These are phyloP conservation scores for Thuja plicata DNA, from an alignment of 83 land plant genomes.

Conservation along the genomic window DNA sequence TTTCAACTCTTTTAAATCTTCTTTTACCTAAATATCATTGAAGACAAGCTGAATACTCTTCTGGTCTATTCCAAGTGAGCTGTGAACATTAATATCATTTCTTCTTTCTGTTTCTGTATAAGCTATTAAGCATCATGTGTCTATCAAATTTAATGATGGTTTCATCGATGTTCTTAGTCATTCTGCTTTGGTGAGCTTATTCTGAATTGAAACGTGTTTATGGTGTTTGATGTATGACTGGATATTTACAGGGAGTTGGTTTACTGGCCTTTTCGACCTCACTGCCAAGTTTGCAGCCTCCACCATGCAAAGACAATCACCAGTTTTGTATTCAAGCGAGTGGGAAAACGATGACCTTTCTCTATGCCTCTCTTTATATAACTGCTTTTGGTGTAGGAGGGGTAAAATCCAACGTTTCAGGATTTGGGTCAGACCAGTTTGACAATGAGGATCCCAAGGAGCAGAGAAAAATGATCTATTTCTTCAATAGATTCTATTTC, in stretches of 20 bases:
- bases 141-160: too few species aligned
- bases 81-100: too few species aligned
- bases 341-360: slow-evolving; percentile 34
- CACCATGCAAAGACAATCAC: slow-evolving; percentile 28
- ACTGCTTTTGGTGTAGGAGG: slow-evolving; percentile 61
- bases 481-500: slow-evolving; percentile 65
- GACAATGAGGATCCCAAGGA: slow-evolving; percentile 43
- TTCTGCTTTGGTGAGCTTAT: not conserved
- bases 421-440: slow-evolving; percentile 65
- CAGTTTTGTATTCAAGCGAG: slow-evolving; percentile 39
- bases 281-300: slow-evolving; percentile 47
- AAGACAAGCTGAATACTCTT: too few species aligned
- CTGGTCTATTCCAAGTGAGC: too few species aligned
- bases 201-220: not conserved
- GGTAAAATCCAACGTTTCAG: slow-evolving; percentile 58
- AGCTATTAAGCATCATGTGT: too few species aligned
- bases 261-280: slow-evolving; percentile 44
- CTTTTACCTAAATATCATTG: too few species aligned
- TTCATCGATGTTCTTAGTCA: too few species aligned
- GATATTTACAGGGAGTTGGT: slow-evolving; percentile 37
- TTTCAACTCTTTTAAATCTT: too few species aligned
- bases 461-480: slow-evolving; percentile 54
- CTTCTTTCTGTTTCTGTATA: too few species aligned
- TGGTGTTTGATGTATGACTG: not conserved
- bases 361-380: slow-evolving; percentile 53